These are phyloP conservation scores for Epichloe aotearoae DNA, from an alignment of 2,329 filamentous ascomycete species.

Conservation along the genomic window DNA sequence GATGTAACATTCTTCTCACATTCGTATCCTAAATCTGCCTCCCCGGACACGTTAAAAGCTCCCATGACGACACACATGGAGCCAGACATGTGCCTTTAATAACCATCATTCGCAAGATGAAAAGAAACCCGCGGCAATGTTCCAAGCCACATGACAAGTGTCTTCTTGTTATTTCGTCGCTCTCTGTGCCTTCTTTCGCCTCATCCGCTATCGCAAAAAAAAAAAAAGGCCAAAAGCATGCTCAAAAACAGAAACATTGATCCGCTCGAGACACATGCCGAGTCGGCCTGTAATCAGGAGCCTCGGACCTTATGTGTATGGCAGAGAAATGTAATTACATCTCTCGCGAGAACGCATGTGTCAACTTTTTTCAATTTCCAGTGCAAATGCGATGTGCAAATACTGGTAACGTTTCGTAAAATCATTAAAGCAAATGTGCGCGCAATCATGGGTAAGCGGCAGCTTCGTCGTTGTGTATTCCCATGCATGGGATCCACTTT, in stretches of 20 bases:
- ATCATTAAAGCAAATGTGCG: background rate
- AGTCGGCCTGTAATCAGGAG: background rate
- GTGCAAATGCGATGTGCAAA: conserved; percentile 1
- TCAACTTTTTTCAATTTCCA: background rate
- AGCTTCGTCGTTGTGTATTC: conserved; percentile 10
- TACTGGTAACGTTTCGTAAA: conserved; percentile 7
- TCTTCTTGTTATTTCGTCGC: no score
- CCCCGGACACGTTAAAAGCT: background rate
- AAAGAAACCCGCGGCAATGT: background rate
- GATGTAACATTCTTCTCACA: background rate
- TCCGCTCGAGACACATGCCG: background rate
- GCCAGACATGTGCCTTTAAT: background rate
- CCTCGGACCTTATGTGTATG: background rate
- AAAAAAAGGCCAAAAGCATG: background rate
- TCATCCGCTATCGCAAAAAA: background rate
- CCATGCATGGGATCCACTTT: conserved; percentile 28
- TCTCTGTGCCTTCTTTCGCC: background rate
- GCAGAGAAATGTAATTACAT: background rate
- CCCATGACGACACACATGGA: background rate
- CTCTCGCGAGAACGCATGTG: background rate
- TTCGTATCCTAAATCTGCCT: background rate
- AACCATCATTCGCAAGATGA: background rate
- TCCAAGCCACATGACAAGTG: background rate
- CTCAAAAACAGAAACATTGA: background rate
- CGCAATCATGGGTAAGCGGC: conserved; percentile 20